Percentiles rank a stretch among this genome's conserved stretches.
Evolutionary conservation across 2,329 filamentous ascomycete species (phyloP).

Genomic region (Exophiala oligosperma): DNA sequence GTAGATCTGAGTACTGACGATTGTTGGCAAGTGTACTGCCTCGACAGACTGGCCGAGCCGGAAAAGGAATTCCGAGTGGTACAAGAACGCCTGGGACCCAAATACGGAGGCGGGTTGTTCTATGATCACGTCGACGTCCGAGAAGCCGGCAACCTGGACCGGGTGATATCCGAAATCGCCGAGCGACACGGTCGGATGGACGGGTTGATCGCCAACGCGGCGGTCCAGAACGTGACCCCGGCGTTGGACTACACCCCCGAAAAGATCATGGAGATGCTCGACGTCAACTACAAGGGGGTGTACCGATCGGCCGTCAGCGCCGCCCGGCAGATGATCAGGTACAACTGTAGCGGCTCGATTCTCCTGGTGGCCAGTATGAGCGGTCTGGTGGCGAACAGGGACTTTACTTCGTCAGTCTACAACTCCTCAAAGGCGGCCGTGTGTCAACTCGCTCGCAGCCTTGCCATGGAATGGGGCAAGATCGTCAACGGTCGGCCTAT

Average conservation of each 20-base stretch:
- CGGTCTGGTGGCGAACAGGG: conserved; percentile 59
- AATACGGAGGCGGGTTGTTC: conserved; percentile 43
- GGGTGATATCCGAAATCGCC: conserved; percentile 38
- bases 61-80: conserved; percentile 44
- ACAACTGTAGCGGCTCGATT: conserved; percentile 60
- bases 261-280: conserved; percentile 36
- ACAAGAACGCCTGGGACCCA: conserved; percentile 36
- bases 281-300: conserved; percentile 33
- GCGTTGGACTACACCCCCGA: conserved; percentile 44
- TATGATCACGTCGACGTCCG: conserved; percentile 50
- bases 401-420: conserved; percentile 36
- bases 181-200: conserved; percentile 39
- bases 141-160: conserved; percentile 34
- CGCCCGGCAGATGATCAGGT: conserved; percentile 64
- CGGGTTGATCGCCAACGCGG: conserved; percentile 44
- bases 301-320: conserved; percentile 42
- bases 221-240: conserved; percentile 43
- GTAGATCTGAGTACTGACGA: not conserved
- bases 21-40: conserved; percentile 43
- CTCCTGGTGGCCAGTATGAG: conserved; percentile 65
- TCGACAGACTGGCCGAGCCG: conserved; percentile 48
- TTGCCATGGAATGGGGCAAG: conserved; percentile 47
- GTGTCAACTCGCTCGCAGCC: conserved; percentile 42
- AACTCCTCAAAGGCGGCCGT: conserved; percentile 47
- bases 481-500: conserved; percentile 41